Percentiles rank a stretch among this genome's conserved stretches.
phyloP scores from a whole-genome alignment of 1,139 yeast genomes.

The Zhuliangozyma parablackwelliae region DNA sequence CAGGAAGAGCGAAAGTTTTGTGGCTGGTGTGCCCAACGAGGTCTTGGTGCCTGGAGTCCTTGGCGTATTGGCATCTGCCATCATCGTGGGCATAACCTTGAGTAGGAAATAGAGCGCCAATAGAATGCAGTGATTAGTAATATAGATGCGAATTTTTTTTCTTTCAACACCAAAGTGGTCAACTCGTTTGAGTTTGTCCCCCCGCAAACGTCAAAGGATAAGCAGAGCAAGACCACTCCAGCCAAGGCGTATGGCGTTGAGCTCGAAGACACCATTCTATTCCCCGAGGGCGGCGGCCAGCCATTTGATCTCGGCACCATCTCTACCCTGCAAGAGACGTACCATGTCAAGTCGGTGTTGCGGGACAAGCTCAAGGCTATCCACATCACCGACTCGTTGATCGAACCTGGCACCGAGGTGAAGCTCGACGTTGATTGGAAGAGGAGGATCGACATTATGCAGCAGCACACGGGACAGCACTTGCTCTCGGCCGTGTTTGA shows the following conservation, averaged over 20 bases:
- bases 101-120: slow-evolving; percentile 22
- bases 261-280: slow-evolving; percentile 69
- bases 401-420: slow-evolving; percentile 58
- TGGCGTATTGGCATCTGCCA: slow-evolving; percentile 58
- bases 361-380: slow-evolving; percentile 69
- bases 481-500: slow-evolving; percentile 76
- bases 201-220: slow-evolving; percentile 29
- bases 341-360: slow-evolving; percentile 53
- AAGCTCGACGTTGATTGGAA: slow-evolving; percentile 63
- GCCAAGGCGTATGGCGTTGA: slow-evolving; percentile 53
- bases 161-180: slow-evolving; percentile 61
- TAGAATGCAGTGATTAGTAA: too few relatives aligned
- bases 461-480: slow-evolving; percentile 92
- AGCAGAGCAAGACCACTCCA: slow-evolving; percentile 29
- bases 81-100: slow-evolving; percentile 49
- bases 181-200: slow-evolving; percentile 48
- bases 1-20: slow-evolving; percentile 11
- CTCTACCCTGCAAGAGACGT: slow-evolving; percentile 19
- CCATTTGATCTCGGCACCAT: slow-evolving; percentile 64
- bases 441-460: slow-evolving; percentile 77
- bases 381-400: slow-evolving; percentile 51
- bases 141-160: too few relatives aligned
- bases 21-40: slow-evolving; percentile 50
- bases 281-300: slow-evolving; percentile 94
- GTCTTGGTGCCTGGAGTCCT: slow-evolving; percentile 61